phyloP scores from a whole-genome alignment of 352 stramenopile species.

The Plasmopara halstedii region DNA sequence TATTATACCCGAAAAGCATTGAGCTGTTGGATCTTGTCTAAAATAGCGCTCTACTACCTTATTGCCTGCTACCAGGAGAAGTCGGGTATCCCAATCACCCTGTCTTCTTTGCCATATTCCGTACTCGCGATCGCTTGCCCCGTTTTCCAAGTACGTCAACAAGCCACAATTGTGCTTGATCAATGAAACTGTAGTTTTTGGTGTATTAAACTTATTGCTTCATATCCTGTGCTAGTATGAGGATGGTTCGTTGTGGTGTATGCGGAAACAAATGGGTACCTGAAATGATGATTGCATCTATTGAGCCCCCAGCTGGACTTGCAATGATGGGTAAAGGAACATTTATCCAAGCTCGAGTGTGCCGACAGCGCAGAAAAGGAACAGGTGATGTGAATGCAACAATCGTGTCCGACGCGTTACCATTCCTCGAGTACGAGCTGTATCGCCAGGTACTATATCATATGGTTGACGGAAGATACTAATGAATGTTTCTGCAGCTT shows the following conservation, averaged over 20 bases:
- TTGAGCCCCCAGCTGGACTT: slow-evolving; percentile 73
- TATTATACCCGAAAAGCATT: no score
- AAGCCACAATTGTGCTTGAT: no score
- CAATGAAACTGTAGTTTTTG: no score
- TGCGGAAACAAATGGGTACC: slow-evolving; percentile 98
- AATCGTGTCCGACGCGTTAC: slow-evolving; percentile 93
- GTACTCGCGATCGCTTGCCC: slow-evolving; percentile 92
- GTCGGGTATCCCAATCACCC: slow-evolving; percentile 47
- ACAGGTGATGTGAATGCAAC: slow-evolving; percentile 93
- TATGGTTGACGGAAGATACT: no score
- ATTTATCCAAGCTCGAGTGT: slow-evolving; percentile 95
- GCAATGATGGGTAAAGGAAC: slow-evolving; percentile 87
- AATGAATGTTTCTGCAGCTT: slow-evolving; percentile 35
- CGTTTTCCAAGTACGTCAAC: slow-evolving; percentile 88
- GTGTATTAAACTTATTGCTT: no score
- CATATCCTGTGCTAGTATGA: slow-evolving; percentile 88
- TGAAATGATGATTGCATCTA: slow-evolving; percentile 90
- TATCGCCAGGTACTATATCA: slow-evolving; percentile 94
- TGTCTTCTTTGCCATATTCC: slow-evolving; percentile 96
- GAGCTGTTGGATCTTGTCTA: no score
- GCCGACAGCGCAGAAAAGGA: slow-evolving; percentile 86
- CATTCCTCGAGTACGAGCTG: slow-evolving; percentile 98
- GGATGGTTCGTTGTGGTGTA: slow-evolving; percentile 93
- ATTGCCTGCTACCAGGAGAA: slow-evolving; percentile 26
- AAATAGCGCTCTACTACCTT: neutral